Base-by-base conservation (phyloP, 129 eudicot species). In the Sambucus nigra region DNA sequence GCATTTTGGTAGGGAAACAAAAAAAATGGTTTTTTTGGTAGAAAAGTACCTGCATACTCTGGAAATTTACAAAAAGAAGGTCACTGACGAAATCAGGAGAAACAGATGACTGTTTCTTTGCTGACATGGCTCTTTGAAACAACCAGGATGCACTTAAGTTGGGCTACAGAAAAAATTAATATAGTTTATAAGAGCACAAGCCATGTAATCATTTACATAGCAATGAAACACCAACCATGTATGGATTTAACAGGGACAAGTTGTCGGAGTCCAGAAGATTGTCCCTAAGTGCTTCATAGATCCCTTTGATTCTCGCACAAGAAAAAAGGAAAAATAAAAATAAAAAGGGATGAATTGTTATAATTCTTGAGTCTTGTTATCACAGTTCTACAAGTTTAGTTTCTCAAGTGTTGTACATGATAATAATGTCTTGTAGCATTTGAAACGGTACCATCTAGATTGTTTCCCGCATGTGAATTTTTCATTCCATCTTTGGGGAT, bases 111-210 rank as follows among this genome's bases (percentile, higher is more conserved):
- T 71, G 69, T 70, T 77, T 87, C 54, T 86, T 86, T 27, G 94
- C 91, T 7, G 96, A 92, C 99, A 92, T 92, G 73, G 99, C 99
- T 70, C 89, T 72, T 92, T 92, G 99, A 68, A 92, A 92, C 73
- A 92, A 58, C 99, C 96, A 92, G 21, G 99, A 86, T 28, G 99
- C 78, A 59, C 99, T 92, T 59, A 92, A 65, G 53, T 92, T 92
- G 27, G 99, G 99, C 99, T 92, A 39, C 17, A 5, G 2, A 18
- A 17, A 62, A 47, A 32, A 26, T 21, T 14, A 23, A 17, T 25
- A 8, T 5, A 59, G 26, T 1, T 17, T 17, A 16, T 23, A 40
- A 17, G 5, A 20, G 46, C 7, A 59, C 16, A 22, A 49, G 51
- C 14, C 17, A 21, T 48, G 3, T 18, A 15, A 23, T 4, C 10